phyloP scores from a whole-genome alignment of 2,329 filamentous ascomycete genomes.

The Fusarium virguliforme region DNA sequence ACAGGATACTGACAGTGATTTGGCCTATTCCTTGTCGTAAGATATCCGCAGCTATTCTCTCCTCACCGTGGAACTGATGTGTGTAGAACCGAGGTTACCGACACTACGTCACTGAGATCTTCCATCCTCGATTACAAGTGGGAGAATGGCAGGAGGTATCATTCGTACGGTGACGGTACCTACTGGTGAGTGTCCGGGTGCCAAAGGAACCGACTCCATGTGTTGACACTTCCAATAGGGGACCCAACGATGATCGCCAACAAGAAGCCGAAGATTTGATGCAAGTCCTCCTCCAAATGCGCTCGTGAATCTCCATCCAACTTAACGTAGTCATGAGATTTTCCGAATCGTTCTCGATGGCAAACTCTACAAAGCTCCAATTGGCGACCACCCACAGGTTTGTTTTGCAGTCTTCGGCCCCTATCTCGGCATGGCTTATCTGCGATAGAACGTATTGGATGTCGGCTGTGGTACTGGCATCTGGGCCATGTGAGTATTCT shows the following conservation, averaged over 20 bases:
- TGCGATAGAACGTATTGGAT: conserved; percentile 24
- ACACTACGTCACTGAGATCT: conserved; percentile 31
- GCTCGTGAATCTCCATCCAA: neutral
- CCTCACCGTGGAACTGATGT: no score
- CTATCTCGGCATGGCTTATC: rapidly evolving
- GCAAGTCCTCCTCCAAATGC: neutral
- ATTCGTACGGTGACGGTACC: conserved; percentile 33
- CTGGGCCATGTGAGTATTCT: conserved; percentile 32
- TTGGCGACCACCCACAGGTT: conserved; percentile 27
- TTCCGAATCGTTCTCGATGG: conserved; percentile 30
- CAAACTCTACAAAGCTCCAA: conserved; percentile 33
- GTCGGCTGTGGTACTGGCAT: conserved; percentile 34
- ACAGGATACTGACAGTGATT: conserved; percentile 36
- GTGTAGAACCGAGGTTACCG: conserved; percentile 20
- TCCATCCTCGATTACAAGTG: conserved; percentile 40
- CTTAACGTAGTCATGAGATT: conserved; percentile 15
- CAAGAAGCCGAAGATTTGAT: conserved; percentile 41
- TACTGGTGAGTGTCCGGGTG: conserved; percentile 14
- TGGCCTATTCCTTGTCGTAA: conserved; percentile 31
- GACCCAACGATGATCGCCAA: conserved; percentile 35
- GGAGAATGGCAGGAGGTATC: conserved; percentile 32
- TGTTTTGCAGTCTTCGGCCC: rapidly evolving
- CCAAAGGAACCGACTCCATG: no score
- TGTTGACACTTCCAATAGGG: neutral
- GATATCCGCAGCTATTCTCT: neutral